phyloP scores from a whole-genome alignment of 202 grass and related monocot genomes.

The Setaria viridis region DNA sequence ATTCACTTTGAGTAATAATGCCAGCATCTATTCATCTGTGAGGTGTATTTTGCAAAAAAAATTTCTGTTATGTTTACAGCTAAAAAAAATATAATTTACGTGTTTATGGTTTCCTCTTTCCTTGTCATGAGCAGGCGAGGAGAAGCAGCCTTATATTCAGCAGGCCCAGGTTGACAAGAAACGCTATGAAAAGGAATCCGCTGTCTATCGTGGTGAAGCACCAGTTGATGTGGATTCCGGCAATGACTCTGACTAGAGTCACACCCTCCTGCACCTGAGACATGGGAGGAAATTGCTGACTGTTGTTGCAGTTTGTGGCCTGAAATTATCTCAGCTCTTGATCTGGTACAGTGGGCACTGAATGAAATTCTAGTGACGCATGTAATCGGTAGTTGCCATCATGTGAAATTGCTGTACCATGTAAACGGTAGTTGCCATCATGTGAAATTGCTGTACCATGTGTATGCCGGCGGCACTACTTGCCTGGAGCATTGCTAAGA shows the following conservation, averaged over 20 bases:
- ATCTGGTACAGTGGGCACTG: neutral
- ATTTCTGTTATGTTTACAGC: neutral
- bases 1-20: neutral
- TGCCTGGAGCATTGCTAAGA: neutral
- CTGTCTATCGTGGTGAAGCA: constrained; percentile 61
- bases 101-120: constrained; percentile 17
- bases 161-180: constrained; percentile 79
- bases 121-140: constrained; percentile 59
- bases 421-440: neutral
- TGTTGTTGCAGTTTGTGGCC: neutral
- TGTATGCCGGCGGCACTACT: neutral
- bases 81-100: neutral
- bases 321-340: constrained; percentile 9
- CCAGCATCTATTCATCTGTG: neutral
- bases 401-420: constrained; percentile 3
- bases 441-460: constrained; percentile 2
- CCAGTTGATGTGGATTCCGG: constrained; percentile 56
- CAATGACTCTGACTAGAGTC: constrained; percentile 64
- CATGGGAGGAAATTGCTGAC: neutral
- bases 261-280: neutral
- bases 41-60: no score
- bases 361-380: neutral
- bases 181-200: constrained; percentile 81
- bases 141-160: constrained; percentile 76
- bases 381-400: neutral